A percentile compares a stretch with the other conserved stretches of the same genome.
These are phyloP conservation scores for Rhodamnia argentea DNA, from an alignment of 345 rosid genomes.

Conservation along the genomic window DNA sequence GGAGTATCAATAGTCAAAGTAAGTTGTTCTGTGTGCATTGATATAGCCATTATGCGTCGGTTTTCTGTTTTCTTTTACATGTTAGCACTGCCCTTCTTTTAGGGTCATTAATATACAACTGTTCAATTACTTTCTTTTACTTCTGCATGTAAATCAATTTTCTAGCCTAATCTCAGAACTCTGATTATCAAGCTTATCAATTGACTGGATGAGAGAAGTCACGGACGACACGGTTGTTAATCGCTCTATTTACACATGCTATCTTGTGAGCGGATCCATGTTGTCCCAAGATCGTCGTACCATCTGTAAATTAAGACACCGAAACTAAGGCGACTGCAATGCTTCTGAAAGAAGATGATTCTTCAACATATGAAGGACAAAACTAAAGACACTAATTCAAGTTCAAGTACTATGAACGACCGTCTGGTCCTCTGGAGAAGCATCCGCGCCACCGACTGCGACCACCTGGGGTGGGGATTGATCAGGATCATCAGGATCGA, in stretches of 20 bases:
- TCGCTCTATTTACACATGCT: neutral
- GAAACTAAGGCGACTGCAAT: neutral
- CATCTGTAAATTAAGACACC: neutral
- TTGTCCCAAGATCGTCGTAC: neutral
- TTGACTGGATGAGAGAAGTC: neutral
- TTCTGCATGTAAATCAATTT: neutral
- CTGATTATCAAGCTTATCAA: neutral
- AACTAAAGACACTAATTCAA: neutral
- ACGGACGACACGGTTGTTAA: neutral
- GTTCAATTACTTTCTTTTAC: neutral
- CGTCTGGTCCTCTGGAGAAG: neutral
- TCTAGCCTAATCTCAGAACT: neutral
- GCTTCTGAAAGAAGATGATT: neutral
- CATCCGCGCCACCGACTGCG: neutral
- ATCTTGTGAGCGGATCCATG: neutral
- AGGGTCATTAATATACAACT: neutral
- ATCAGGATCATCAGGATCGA: constrained; percentile 3
- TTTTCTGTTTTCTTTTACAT: neutral
- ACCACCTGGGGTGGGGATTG: neutral
- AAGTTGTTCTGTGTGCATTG: neutral
- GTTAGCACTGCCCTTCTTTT: neutral
- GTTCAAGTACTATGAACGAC: neutral
- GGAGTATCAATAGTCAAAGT: neutral
- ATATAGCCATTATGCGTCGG: neutral
- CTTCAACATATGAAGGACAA: neutral